Evolutionary conservation across 805 yeast genomes (phyloP).

Genomic region (Cyberlindnera petersonii): DNA sequence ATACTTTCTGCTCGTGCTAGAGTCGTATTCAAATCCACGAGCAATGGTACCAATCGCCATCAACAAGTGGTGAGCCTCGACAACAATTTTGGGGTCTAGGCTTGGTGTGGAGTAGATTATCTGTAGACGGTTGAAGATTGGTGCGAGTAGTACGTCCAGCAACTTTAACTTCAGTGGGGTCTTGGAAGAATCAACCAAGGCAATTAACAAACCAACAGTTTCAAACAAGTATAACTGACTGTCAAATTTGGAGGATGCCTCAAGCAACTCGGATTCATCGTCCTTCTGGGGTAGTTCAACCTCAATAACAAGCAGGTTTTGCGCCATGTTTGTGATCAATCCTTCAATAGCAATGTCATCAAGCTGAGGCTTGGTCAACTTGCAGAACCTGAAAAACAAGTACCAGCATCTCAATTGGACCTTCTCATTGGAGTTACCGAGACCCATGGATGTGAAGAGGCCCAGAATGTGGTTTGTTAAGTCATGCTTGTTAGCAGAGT

Average conservation of each 20-base stretch:
- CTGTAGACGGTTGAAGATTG: conserved; percentile 71
- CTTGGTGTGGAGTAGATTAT: conserved; percentile 48
- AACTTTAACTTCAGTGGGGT: conserved; percentile 37
- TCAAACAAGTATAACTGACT: conserved; percentile 83
- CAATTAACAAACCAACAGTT: conserved; percentile 73
- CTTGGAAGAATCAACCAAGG: conserved; percentile 45
- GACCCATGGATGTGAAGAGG: conserved; percentile 77
- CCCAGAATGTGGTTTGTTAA: conserved; percentile 63
- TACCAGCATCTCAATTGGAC: conserved; percentile 90
- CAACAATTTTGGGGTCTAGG: conserved; percentile 41
- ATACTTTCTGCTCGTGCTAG: conserved; percentile 30
- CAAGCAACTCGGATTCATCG: conserved; percentile 53
- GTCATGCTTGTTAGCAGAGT: conserved; percentile 42
- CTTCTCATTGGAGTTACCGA: conserved; percentile 67
- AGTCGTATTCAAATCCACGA: conserved; percentile 61
- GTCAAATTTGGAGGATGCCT: conserved; percentile 56
- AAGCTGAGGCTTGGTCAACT: conserved; percentile 64
- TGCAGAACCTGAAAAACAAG: conserved; percentile 76
- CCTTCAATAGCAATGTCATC: conserved; percentile 49
- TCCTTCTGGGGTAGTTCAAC: conserved; percentile 44
- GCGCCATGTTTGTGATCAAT: conserved; percentile 56
- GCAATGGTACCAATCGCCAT: conserved; percentile 89
- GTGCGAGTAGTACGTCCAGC: conserved; percentile 65
- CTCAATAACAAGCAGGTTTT: conserved; percentile 56
- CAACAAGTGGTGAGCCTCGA: conserved; percentile 81